Evolutionary conservation across 2,329 filamentous ascomycete species (phyloP).

Genomic region (Penicillium vulpinum): DNA sequence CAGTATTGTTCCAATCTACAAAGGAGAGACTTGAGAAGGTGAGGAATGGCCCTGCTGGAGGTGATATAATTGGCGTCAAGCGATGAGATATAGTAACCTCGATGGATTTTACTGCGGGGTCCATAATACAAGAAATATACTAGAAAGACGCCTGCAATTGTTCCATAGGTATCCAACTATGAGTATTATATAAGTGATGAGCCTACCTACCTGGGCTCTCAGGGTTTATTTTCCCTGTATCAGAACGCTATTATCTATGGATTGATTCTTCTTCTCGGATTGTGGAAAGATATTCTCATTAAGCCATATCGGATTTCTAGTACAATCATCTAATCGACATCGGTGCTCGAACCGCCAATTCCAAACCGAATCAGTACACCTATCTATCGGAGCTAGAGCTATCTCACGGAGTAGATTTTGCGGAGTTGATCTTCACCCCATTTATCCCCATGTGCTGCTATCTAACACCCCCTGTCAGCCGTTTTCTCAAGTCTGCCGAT

Average conservation of each 20-base stretch:
- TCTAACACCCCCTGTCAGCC: background rate
- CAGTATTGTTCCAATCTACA: constrained; percentile 35
- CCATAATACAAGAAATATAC: no score
- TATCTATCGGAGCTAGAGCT: background rate
- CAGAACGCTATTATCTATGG: no score
- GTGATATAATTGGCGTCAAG: background rate
- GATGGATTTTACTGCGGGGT: no score
- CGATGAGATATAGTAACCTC: background rate
- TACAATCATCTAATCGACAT: background rate
- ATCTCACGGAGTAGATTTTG: background rate
- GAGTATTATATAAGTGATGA: background rate
- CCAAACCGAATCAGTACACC: background rate
- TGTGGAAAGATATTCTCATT: background rate
- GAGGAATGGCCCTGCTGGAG: background rate
- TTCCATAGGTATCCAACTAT: background rate
- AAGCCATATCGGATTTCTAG: background rate
- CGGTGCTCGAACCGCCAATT: background rate
- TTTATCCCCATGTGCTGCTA: background rate
- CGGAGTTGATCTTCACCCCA: background rate
- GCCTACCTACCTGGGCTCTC: background rate
- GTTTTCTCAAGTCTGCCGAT: background rate
- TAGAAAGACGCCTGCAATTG: no score
- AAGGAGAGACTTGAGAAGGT: background rate
- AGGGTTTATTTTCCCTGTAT: background rate
- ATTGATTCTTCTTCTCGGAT: background rate